Base-by-base conservation (phyloP, 2,329 filamentous ascomycete genomes). In the Peltaster fructicola region DNA sequence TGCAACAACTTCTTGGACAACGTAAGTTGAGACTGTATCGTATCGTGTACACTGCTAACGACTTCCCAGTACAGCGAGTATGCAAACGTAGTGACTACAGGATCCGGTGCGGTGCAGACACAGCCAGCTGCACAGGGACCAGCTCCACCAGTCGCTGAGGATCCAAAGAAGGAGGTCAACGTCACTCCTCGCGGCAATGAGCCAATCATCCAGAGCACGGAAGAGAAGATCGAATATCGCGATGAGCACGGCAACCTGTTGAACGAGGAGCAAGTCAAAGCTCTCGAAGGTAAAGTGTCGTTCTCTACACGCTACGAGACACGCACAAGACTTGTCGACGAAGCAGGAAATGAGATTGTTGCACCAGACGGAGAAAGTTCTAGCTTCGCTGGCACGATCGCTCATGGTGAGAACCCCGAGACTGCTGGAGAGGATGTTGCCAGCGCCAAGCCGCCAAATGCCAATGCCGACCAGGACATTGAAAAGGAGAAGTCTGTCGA, bases 221-320 rank as follows among this genome's bases (percentile, higher is more conserved):
- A 91, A 52, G 78, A 93, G 54, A 75, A 73, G 38, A 60, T 95
- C 22, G 88, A 95, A 54, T 98, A 92, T 56, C 77, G 88, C 26
- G 88, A 95, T 50, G 80, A 93, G 51, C 64, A 91, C 40, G 88
- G 88, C 37, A 93, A 93, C 45, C 51, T 95, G 15, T 66, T 98
- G 15, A 61, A 85, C 44, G 70, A 76, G 27, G 77, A 82, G 44
- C 69, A 92, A 48, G 82, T 98, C 30, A 69, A 76, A 43, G 68
- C 67, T 11, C 68, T 98, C 15, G 68, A 85, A 50, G 88, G 85
- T 43, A 90, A 92, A 53, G 84, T 95, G 31, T 80, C 81, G 43
- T 93, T 98, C 57, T 73, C 90, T 57, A 95, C 88, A 8, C 76
- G 75, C 38, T 93, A 93, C 48, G 85, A 95, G 61, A 93, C 85